phyloP scores from a whole-genome alignment of 2,329 filamentous ascomycete genomes.

The Beauveria brongniartii region DNA sequence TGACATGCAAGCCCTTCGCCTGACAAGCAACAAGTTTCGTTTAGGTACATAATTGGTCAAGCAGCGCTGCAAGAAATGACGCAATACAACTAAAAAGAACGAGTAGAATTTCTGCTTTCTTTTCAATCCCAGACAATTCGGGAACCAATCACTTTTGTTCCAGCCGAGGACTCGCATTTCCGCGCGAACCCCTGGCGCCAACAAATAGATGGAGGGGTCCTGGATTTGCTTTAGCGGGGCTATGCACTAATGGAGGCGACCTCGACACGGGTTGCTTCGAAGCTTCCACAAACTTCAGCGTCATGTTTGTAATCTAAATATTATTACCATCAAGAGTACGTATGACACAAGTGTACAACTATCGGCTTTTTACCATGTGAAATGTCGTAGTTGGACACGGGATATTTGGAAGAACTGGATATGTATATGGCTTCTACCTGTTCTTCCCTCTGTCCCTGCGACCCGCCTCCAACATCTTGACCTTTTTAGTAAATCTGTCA shows the following conservation, averaged over 20 bases:
- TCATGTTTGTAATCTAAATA: not conserved
- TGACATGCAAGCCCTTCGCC: constrained; percentile 1
- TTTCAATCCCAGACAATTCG: not conserved
- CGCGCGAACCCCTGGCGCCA: not conserved
- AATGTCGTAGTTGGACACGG: not conserved
- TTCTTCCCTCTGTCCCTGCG: constrained; percentile 37
- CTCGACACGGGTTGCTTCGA: not conserved
- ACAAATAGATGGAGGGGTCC: not conserved
- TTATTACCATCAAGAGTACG: not conserved
- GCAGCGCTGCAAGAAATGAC: not conserved
- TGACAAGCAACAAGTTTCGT: not conserved
- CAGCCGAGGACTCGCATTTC: too few species aligned
- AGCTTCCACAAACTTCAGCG: constrained; percentile 11
- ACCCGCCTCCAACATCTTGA: constrained; percentile 46
- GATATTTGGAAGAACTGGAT: not conserved
- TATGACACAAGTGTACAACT: not conserved
- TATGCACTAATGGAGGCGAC: constrained; percentile 4
- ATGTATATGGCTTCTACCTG: constrained; percentile 20
- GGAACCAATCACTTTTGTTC: too few species aligned
- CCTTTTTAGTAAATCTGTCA: constrained; percentile 63
- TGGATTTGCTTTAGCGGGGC: not conserved
- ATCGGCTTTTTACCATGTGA: not conserved
- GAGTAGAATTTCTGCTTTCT: not conserved
- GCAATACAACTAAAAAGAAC: too few species aligned
- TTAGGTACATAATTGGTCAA: constrained; percentile 10